Evolutionary conservation across 139 green algal species (phyloP).

Genomic region (Volvox reticuliferus): DNA sequence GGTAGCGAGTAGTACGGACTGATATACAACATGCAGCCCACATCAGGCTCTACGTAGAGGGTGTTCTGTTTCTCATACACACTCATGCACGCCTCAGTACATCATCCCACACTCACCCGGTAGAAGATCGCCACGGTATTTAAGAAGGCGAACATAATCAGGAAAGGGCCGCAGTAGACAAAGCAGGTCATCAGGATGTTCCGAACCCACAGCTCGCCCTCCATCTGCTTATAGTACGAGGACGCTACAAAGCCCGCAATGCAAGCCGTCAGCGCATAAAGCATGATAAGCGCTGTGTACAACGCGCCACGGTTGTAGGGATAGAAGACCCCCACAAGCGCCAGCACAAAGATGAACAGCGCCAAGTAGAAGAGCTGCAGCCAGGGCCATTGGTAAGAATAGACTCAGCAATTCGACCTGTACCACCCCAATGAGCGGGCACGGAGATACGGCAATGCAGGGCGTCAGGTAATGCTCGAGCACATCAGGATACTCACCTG

Average conservation of each 20-base stretch:
- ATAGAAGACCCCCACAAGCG: constrained; percentile 91
- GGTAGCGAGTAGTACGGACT: no score
- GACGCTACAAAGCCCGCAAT: constrained; percentile 88
- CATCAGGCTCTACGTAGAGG: no score
- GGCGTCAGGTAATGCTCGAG: no score
- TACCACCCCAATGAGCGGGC: no score
- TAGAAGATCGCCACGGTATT: constrained; percentile 87
- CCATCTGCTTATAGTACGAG: constrained; percentile 91
- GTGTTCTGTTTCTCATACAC: no score
- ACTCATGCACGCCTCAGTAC: no score
- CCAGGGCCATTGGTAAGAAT: no score
- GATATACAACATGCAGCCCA: no score
- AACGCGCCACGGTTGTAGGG: constrained; percentile 94
- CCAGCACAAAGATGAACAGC: constrained; percentile 82
- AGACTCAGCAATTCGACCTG: no score
- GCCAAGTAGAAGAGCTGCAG: constrained; percentile 61
- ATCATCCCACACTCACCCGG: constrained; percentile 41
- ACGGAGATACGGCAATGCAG: no score
- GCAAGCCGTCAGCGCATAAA: constrained; percentile 92
- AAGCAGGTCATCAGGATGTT: constrained; percentile 87
- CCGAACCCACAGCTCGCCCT: constrained; percentile 83
- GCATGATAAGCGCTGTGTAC: constrained; percentile 85
- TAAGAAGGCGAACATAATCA: constrained; percentile 84
- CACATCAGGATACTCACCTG: constrained; percentile 59
- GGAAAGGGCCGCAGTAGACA: constrained; percentile 87